phyloP scores from a whole-genome alignment of 371 early-diverging fungal species.

The Mortierella sp. region DNA sequence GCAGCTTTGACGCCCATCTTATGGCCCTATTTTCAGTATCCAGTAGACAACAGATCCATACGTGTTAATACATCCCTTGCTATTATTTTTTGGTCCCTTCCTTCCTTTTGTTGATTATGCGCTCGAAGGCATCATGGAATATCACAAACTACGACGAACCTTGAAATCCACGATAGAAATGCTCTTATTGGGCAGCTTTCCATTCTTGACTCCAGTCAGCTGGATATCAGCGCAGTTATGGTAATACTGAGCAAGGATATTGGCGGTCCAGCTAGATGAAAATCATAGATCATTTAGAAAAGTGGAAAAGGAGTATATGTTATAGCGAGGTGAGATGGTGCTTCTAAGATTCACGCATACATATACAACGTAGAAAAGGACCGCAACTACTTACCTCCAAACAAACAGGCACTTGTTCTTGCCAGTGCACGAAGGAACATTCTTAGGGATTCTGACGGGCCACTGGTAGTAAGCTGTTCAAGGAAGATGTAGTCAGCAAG shows the following conservation, averaged over 20 bases:
- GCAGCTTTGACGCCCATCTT: constrained; percentile 26
- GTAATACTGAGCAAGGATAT: constrained; percentile 80
- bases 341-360: too few species aligned
- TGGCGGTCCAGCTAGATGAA: constrained; percentile 67
- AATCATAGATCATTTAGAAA: background rate
- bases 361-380: too few species aligned
- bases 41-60: background rate
- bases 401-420: constrained; percentile 61
- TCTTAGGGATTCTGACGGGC: constrained; percentile 65
- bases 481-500: background rate
- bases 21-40: constrained; percentile 6
- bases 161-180: constrained; percentile 37
- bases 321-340: too few species aligned
- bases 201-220: constrained; percentile 26
- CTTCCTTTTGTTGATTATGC: too few species aligned
- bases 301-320: background rate
- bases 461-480: constrained; percentile 41
- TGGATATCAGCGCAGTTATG: constrained; percentile 78
- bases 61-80: background rate
- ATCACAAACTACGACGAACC: too few species aligned
- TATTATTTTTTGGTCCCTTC: too few species aligned
- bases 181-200: constrained; percentile 14
- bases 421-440: constrained; percentile 59
- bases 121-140: too few species aligned
- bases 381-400: constrained; percentile 58